phyloP scores from a whole-genome alignment of 2,329 filamentous ascomycete genomes.

The Neopestalotiopsis rosae region DNA sequence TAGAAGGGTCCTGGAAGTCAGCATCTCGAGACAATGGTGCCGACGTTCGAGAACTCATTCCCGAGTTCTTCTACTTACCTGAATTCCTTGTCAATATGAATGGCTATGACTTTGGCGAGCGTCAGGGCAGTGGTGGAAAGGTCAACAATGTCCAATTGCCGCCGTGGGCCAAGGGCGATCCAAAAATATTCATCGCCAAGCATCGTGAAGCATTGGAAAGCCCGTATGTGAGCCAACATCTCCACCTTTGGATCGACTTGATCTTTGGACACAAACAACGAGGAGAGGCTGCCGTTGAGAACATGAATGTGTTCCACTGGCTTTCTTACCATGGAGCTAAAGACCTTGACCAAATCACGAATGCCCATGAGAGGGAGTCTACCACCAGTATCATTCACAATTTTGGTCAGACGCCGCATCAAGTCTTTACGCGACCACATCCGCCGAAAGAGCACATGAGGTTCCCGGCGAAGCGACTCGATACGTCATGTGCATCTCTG shows the following conservation, averaged over 20 bases:
- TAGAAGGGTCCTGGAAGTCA: constrained; percentile 89
- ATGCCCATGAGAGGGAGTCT: constrained; percentile 83
- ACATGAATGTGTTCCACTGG: constrained; percentile 94
- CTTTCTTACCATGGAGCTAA: constrained; percentile 94
- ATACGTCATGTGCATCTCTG: constrained; percentile 77
- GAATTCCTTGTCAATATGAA: constrained; percentile 96
- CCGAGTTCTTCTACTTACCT: constrained; percentile 96
- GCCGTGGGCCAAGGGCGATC: constrained; percentile 95
- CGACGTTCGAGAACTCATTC: constrained; percentile 92
- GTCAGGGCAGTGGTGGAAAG: constrained; percentile 78
- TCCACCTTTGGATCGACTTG: constrained; percentile 96
- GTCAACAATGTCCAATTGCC: constrained; percentile 91
- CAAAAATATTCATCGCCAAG: constrained; percentile 93
- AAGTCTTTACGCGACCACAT: constrained; percentile 86
- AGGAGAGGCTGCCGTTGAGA: constrained; percentile 89
- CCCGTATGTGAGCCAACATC: constrained; percentile 84
- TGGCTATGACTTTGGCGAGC: constrained; percentile 87
- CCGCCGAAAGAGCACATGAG: constrained; percentile 73
- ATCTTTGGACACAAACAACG: constrained; percentile 94
- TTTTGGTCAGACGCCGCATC: constrained; percentile 96
- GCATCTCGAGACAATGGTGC: constrained; percentile 89
- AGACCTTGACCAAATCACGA: constrained; percentile 88
- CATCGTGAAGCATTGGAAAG: constrained; percentile 96
- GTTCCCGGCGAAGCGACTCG: constrained; percentile 72
- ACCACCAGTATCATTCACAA: constrained; percentile 98